Evolutionary conservation across 495 filamentous ascomycete species (phyloP), one percentile per base, ranked within the genome.

Genomic region (Platismatia glauca): DNA sequence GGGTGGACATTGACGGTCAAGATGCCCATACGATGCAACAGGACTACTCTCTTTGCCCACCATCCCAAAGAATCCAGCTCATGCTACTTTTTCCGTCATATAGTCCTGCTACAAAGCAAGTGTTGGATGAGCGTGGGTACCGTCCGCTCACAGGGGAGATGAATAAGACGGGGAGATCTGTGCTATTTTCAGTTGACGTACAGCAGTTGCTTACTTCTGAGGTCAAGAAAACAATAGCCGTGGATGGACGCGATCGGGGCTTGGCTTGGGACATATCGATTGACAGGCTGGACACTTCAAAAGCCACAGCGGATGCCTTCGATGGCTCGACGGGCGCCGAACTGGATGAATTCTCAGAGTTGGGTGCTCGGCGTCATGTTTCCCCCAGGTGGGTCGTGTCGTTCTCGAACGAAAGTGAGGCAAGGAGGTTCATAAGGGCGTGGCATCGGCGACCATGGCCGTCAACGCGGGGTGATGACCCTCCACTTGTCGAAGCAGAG

Each of bases 381-480:
- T 22, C 39, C 27, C 12, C 18, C 4, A 74, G 74, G 41, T 86
- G 78, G 69, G 73, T 83, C 37, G 63, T 85, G 24, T 71, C 73
- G 7, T 82, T 86, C 58, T 62, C 55, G 46, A 76, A 80, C 29
- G 64, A 68, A 12, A 67, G 69, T 20, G 82, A 84, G 68, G 80
- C 81, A 27, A 74, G 78, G 48, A 73, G 83, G 64, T 86, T 86
- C 67, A 78, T 82, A 6, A 73, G 81, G 65, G 66, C 65, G 55
- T 85, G 82, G 82, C 82, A 86, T 71, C 68, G 75, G 35, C 71
- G 79, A 53, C 71, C 77, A 48, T 67, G 83, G 59, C 70, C 71
- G 7, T 16, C 61, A 31, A 56, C 34, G 31, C 48, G 52, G 12
- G 70, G 68, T 61, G 69, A 71, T 34, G 66, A 71, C 44, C 66